phyloP scores from a whole-genome alignment of 352 stramenopile genomes.

The Phytophthora nicotianae region DNA sequence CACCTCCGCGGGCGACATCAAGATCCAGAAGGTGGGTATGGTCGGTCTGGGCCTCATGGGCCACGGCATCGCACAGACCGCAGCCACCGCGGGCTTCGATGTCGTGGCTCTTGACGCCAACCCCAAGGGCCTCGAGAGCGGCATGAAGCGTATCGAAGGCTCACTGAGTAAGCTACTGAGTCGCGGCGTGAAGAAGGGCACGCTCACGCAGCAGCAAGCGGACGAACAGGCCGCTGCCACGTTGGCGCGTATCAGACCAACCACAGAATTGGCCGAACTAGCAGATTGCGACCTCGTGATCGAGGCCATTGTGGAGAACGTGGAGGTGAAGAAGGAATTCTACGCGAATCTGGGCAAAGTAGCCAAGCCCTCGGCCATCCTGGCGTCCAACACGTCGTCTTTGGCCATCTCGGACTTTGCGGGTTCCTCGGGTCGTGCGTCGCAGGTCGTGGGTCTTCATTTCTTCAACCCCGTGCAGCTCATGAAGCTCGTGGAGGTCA shows the following conservation, averaged over 20 bases:
- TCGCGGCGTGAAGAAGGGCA: slow-evolving; percentile 90
- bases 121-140: slow-evolving; percentile 72
- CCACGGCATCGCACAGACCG: slow-evolving; percentile 97
- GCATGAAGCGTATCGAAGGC: slow-evolving; percentile 92
- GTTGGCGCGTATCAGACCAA: slow-evolving; percentile 87
- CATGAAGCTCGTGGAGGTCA: slow-evolving; percentile 97
- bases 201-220: slow-evolving; percentile 80
- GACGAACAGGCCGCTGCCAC: slow-evolving; percentile 66
- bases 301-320: slow-evolving; percentile 98
- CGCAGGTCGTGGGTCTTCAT: slow-evolving; percentile 96
- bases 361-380: slow-evolving; percentile 92
- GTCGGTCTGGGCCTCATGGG: slow-evolving; percentile 97
- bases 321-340: slow-evolving; percentile 92
- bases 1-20: slow-evolving; percentile 40
- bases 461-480: slow-evolving; percentile 98
- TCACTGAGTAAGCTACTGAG: slow-evolving; percentile 91
- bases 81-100: slow-evolving; percentile 83
- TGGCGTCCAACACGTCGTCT: slow-evolving; percentile 97
- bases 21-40: slow-evolving; percentile 92
- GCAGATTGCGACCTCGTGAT: slow-evolving; percentile 95
- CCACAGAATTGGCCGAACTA: slow-evolving; percentile 87
- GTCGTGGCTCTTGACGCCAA: slow-evolving; percentile 87
- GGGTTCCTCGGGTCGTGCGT: slow-evolving; percentile 87
- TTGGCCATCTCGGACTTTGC: slow-evolving; percentile 95
- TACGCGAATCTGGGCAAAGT: slow-evolving; percentile 93